Percentiles rank a stretch among this genome's conserved stretches.
phyloP scores from a whole-genome alignment of 2,329 filamentous ascomycete genomes.

The Xylaria sp. region DNA sequence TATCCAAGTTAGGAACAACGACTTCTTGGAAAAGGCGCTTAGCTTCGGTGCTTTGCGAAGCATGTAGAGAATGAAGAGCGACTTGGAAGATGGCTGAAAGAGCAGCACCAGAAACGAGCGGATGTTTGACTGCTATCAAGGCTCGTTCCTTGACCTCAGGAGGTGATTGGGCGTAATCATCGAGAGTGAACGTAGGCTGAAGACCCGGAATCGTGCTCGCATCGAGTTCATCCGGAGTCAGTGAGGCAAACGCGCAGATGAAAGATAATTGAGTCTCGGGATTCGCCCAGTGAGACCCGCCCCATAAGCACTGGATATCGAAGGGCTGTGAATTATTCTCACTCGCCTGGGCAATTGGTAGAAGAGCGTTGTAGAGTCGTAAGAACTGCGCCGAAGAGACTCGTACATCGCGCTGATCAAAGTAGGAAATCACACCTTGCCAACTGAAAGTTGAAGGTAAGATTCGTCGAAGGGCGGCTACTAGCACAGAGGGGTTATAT shows the following conservation, averaged over 20 bases:
- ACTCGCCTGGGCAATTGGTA: conserved; percentile 67
- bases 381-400: conserved; percentile 83
- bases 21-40: conserved; percentile 71
- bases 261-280: conserved; percentile 92
- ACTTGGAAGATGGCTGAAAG: conserved; percentile 72
- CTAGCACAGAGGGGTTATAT: conserved; percentile 59
- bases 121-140: conserved; percentile 74
- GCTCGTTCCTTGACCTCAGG: conserved; percentile 59
- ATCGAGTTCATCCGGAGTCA: conserved; percentile 77
- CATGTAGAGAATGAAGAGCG: conserved; percentile 64
- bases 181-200: conserved; percentile 73
- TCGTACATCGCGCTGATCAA: conserved; percentile 79
- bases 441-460: conserved; percentile 69
- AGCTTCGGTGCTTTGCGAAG: conserved; percentile 67
- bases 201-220: conserved; percentile 84
- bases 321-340: conserved; percentile 63
- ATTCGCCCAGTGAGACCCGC: conserved; percentile 79
- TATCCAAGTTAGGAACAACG: conserved; percentile 74
- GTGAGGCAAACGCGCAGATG: conserved; percentile 81
- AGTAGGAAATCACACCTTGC: conserved; percentile 75
- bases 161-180: conserved; percentile 59
- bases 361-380: conserved; percentile 77
- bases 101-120: conserved; percentile 86
- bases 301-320: conserved; percentile 90
- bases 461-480: conserved; percentile 68